phyloP scores from a whole-genome alignment of 1,284 basidiomycete species.

The Ceratobasidium theobromae region DNA sequence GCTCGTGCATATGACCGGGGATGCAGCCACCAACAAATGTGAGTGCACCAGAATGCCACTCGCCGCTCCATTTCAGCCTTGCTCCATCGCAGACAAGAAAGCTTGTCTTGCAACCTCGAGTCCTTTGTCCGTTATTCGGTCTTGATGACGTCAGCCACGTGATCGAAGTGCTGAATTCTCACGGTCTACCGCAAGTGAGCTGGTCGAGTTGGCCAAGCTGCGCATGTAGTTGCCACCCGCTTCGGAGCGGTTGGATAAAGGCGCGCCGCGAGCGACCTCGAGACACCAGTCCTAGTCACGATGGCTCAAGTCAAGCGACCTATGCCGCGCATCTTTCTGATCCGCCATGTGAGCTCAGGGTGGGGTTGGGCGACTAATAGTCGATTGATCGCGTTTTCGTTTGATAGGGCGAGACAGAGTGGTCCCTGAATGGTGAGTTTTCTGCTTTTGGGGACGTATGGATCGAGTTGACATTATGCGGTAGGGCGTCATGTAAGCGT shows the following conservation, averaged over 20 bases:
- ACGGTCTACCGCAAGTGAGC: slow-evolving; percentile 30
- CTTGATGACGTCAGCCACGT: background rate
- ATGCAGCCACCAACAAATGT: too few relatives aligned
- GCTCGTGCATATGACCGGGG: too few relatives aligned
- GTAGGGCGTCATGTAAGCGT: slow-evolving; percentile 70
- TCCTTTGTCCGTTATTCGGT: too few relatives aligned
- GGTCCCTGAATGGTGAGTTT: slow-evolving; percentile 75
- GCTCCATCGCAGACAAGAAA: too few relatives aligned
- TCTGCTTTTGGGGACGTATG: slow-evolving; percentile 4
- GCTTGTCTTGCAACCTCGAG: too few relatives aligned
- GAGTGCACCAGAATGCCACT: too few relatives aligned
- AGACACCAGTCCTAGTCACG: background rate
- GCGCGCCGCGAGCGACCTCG: background rate
- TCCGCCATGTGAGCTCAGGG: slow-evolving; percentile 61
- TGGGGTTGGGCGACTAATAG: background rate
- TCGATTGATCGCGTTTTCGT: slow-evolving; percentile 21
- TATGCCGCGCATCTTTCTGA: slow-evolving; percentile 71
- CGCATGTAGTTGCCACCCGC: background rate
- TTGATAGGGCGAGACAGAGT: slow-evolving; percentile 82
- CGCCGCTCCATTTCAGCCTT: too few relatives aligned
- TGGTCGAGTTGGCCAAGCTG: background rate
- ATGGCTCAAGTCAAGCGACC: slow-evolving; percentile 43
- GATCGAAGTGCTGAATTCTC: background rate
- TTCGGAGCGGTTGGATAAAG: slow-evolving; percentile 13
- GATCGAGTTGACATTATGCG: background rate